Evolutionary conservation across 371 early-diverging fungal genomes (phyloP).

Genomic region (Mortierella sp.): DNA sequence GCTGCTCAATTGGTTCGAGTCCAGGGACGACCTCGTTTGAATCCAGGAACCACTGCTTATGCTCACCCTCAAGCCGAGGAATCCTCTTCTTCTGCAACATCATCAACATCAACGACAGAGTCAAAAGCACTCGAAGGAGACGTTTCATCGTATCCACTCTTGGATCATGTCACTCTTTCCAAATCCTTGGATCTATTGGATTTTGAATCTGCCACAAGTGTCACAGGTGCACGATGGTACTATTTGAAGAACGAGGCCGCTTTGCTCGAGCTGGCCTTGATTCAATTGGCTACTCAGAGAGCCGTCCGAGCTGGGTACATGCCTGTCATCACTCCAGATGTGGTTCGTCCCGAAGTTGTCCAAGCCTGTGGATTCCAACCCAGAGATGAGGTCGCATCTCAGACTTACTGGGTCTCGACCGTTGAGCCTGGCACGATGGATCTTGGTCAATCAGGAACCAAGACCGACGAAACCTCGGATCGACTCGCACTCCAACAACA

Average conservation of each 20-base stretch:
- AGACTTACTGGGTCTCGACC: conserved; percentile 83
- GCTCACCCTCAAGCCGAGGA: conserved; percentile 19
- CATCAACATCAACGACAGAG: conserved; percentile 18
- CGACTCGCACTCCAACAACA: conserved; percentile 26
- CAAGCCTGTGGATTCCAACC: conserved; percentile 94
- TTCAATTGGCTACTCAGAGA: conserved; percentile 88
- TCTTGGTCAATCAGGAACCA: conserved; percentile 12
- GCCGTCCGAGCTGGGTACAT: conserved; percentile 77
- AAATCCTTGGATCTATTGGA: conserved; percentile 77
- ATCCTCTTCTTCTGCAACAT: neutral
- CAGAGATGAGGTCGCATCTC: conserved; percentile 75
- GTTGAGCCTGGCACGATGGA: conserved; percentile 49
- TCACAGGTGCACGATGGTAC: conserved; percentile 90
- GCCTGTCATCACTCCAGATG: conserved; percentile 87
- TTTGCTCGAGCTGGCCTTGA: conserved; percentile 85
- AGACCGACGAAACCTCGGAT: conserved; percentile 7
- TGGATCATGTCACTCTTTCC: conserved; percentile 79
- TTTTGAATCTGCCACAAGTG: conserved; percentile 84
- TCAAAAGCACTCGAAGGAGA: conserved; percentile 21
- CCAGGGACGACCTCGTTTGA: conserved; percentile 55
- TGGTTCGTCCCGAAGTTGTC: conserved; percentile 82
- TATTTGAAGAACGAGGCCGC: conserved; percentile 87
- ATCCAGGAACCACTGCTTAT: conserved; percentile 18
- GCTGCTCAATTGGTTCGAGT: conserved; percentile 64
- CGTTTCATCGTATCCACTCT: conserved; percentile 42